Conservation (phyloP, 75 land plant species). For the Azolla pinnata region DNA sequence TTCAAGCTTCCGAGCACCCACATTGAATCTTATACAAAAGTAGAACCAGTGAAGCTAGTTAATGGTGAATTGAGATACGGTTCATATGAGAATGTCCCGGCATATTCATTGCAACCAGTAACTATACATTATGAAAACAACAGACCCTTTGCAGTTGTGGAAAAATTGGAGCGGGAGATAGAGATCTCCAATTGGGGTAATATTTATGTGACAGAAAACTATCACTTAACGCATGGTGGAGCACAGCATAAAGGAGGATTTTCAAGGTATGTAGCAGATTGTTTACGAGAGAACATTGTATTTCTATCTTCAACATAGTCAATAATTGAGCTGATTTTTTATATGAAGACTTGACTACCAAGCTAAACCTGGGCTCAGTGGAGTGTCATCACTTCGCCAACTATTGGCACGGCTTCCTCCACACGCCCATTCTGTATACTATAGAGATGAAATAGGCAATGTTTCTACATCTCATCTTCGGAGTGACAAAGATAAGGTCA, state of each 20-base stretch:
- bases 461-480: conserved; percentile 88
- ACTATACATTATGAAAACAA: conserved; percentile 75
- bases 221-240: conserved; percentile 67
- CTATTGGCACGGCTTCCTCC: conserved; percentile 79
- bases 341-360: conserved; percentile 77
- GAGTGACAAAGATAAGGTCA: conserved; percentile 51
- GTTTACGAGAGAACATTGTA: too few relatives aligned
- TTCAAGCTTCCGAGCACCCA: conserved; percentile 58
- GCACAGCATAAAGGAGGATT: conserved; percentile 82
- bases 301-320: neutral
- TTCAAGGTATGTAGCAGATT: conserved; percentile 57
- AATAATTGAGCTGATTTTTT: conserved; percentile 7
- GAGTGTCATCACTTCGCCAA: conserved; percentile 59
- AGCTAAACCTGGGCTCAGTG: conserved; percentile 44
- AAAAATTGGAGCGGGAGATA: conserved; percentile 69
- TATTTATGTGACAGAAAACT: conserved; percentile 80
- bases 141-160: conserved; percentile 75
- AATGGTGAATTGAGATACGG: conserved; percentile 82
- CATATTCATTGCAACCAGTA: conserved; percentile 47
- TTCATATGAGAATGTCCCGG: conserved; percentile 63
- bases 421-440: conserved; percentile 88
- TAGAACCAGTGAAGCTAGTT: conserved; percentile 52
- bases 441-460: conserved; percentile 96
- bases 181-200: conserved; percentile 99
- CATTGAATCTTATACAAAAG: conserved; percentile 78